Conservation (phyloP, 257 asterid genomes). For the Gentiana straminea region DNA sequence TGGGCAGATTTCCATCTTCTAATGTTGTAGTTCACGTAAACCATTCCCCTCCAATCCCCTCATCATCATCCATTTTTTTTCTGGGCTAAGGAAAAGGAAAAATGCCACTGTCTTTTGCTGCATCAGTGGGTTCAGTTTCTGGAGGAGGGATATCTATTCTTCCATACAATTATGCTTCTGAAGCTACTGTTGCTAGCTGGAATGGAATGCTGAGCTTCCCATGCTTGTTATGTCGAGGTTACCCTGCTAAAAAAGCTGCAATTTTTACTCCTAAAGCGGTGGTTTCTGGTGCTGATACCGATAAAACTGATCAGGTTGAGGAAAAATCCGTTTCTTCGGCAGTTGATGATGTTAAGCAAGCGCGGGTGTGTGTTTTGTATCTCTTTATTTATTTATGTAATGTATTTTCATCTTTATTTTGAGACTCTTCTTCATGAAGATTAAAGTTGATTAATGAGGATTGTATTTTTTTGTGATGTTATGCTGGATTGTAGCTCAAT, state of each 20-base stretch:
- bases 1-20: no score
- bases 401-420: neutral
- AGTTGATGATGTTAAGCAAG: conserved; percentile 27
- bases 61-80: no score
- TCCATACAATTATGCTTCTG: conserved; percentile 22
- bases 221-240: conserved; percentile 14
- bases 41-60: no score
- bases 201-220: conserved; percentile 25
- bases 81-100: neutral
- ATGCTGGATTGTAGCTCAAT: neutral
- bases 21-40: no score
- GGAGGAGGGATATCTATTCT: conserved; percentile 43
- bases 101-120: conserved; percentile 45
- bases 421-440: neutral
- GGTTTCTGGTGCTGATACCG: conserved; percentile 42
- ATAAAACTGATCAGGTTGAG: conserved; percentile 29
- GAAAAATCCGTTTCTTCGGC: conserved; percentile 26
- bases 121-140: conserved; percentile 41
- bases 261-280: conserved; percentile 39
- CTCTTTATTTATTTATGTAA: neutral
- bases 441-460: neutral
- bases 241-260: conserved; percentile 29
- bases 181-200: conserved; percentile 6
- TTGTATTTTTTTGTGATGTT: neutral
- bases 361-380: conserved; percentile 61